A percentile compares a stretch with the other conserved stretches of the same genome.
Conservation (phyloP, 2,329 filamentous ascomycete genomes). For the Ceratocystis variospora region DNA sequence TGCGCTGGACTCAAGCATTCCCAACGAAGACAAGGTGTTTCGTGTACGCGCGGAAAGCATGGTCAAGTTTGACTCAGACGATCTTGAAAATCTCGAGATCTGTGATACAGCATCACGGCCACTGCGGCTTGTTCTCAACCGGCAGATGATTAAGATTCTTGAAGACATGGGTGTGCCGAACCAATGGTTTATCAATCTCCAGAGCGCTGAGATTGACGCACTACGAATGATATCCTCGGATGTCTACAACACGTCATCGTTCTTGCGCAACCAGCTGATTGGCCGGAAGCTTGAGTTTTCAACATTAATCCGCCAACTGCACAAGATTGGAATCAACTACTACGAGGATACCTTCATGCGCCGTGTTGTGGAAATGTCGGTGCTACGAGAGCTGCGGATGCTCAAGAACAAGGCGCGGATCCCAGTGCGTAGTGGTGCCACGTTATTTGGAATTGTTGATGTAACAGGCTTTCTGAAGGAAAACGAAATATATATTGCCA, state of each 20-base stretch:
- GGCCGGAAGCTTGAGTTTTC: constrained; percentile 47
- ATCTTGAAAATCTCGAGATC: constrained; percentile 49
- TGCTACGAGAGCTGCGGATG: constrained; percentile 56
- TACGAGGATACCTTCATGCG: constrained; percentile 54
- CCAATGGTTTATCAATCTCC: constrained; percentile 49
- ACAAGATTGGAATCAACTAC: constrained; percentile 48
- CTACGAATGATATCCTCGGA: constrained; percentile 46
- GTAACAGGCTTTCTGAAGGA: constrained; percentile 57
- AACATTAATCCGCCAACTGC: constrained; percentile 46
- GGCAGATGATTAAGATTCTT: constrained; percentile 71
- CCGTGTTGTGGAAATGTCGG: constrained; percentile 53
- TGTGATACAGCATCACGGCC: constrained; percentile 56
- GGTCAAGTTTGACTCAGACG: constrained; percentile 56
- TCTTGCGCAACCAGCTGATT: constrained; percentile 49
- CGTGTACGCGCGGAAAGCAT: constrained; percentile 55
- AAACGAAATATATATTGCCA: constrained; percentile 53
- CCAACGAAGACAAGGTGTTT: constrained; percentile 44
- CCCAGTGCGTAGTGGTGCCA: constrained; percentile 54
- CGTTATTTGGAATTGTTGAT: constrained; percentile 72
- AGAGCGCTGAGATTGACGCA: constrained; percentile 45
- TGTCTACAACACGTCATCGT: constrained; percentile 48
- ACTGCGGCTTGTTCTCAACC: constrained; percentile 58
- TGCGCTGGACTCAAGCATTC: constrained; percentile 48
- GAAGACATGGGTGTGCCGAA: constrained; percentile 56
- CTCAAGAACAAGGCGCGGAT: constrained; percentile 71